Evolutionary conservation across 345 rosid species (phyloP).

Genomic region (Moricandia arvensis): DNA sequence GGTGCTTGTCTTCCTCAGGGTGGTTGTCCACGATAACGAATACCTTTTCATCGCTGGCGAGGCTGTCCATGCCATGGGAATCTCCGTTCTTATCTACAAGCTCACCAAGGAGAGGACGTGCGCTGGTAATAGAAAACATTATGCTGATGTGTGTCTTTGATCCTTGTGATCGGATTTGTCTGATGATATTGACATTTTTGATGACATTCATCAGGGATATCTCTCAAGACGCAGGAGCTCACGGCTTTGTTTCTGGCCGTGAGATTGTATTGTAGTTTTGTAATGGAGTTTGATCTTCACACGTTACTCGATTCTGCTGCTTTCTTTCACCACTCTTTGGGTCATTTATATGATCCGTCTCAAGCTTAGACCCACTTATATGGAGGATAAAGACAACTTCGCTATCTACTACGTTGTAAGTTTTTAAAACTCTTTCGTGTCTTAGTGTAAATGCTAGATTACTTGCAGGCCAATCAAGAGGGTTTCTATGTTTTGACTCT

Average conservation of each 20-base stretch:
- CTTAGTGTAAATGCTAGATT: neutral
- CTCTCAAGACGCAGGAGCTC: constrained; percentile 84
- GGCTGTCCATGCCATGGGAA: constrained; percentile 81
- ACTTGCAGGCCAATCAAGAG: neutral
- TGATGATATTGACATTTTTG: neutral
- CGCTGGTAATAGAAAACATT: constrained; percentile 38
- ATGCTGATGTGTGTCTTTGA: no score
- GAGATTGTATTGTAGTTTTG: constrained; percentile 80
- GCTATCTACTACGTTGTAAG: constrained; percentile 67
- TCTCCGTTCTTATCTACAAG: constrained; percentile 82
- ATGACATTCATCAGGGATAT: constrained; percentile 54
- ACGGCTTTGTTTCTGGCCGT: constrained; percentile 82
- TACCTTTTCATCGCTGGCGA: constrained; percentile 85
- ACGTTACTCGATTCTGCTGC: constrained; percentile 82
- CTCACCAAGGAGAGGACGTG: constrained; percentile 87
- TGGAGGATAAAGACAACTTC: constrained; percentile 87
- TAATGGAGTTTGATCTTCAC: constrained; percentile 88
- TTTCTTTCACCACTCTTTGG: constrained; percentile 74
- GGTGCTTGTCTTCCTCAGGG: constrained; percentile 62
- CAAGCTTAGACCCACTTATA: constrained; percentile 70
- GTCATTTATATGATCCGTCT: constrained; percentile 88
- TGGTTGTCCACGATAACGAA: constrained; percentile 80
- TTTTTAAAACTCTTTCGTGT: neutral
- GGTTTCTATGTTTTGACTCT: neutral
- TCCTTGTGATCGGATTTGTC: neutral